phyloP scores from a whole-genome alignment of 2,329 filamentous ascomycete species.

The Stagonosporopsis cucurbitacearum region DNA sequence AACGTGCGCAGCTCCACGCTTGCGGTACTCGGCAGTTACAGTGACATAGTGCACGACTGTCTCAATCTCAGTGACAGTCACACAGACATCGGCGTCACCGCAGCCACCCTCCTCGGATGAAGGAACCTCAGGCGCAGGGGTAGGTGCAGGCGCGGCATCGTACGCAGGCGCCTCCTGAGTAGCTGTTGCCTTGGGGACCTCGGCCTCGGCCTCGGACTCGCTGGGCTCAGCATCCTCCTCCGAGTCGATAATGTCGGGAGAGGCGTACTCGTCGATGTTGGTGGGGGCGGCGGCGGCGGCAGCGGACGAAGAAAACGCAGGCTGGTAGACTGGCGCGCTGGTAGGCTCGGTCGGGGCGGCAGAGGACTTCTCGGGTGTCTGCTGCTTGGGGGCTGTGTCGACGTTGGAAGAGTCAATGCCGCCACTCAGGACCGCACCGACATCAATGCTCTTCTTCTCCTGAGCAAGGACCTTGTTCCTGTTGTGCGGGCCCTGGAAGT shows the following conservation, averaged over 20 bases:
- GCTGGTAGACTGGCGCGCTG: conserved; percentile 4
- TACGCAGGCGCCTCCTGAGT: conserved; percentile 28
- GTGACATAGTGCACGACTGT: conserved; percentile 38
- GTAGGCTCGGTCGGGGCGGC: conserved; percentile 1
- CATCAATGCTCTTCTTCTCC: conserved; percentile 37
- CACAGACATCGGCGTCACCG: conserved; percentile 34
- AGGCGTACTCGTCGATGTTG: conserved; percentile 16
- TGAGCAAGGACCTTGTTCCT: conserved; percentile 50
- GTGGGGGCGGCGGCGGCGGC: conserved; percentile 14
- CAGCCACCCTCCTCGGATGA: conserved; percentile 1
- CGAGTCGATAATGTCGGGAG: conserved; percentile 9
- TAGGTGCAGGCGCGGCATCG: conserved; percentile 29
- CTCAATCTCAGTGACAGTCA: conserved; percentile 31
- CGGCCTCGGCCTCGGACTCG: conserved; percentile 3
- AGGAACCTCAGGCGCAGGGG: conserved; percentile 11
- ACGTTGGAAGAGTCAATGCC: conserved; percentile 5
- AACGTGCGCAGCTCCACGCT: conserved; percentile 13
- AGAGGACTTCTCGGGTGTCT: neutral
- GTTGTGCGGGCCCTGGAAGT: conserved; percentile 54
- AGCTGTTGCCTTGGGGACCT: conserved; percentile 4
- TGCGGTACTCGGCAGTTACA: conserved; percentile 31
- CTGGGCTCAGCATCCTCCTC: conserved; percentile 6
- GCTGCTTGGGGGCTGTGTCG: conserved; percentile 23
- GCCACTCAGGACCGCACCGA: conserved; percentile 35
- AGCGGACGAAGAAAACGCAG: neutral